Percentiles rank a stretch among this genome's conserved stretches.
phyloP scores from a whole-genome alignment of 495 filamentous ascomycete species.

The Poronia punctata region DNA sequence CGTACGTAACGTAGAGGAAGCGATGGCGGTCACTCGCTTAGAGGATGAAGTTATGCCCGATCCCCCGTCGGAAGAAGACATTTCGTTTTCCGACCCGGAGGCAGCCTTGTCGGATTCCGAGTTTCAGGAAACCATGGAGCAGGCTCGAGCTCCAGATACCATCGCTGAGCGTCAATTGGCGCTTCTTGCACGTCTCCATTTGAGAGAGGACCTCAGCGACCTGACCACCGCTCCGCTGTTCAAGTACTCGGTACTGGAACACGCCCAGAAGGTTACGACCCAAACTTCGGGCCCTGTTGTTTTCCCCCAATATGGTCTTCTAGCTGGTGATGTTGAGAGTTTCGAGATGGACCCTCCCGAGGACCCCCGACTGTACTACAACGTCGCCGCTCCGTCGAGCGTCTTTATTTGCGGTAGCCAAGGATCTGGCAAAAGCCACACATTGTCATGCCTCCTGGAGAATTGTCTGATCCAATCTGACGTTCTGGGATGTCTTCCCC shows the following conservation, averaged over 20 bases:
- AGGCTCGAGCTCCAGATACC: too few species aligned
- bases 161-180: too few species aligned
- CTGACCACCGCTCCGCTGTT: slow-evolving; percentile 31
- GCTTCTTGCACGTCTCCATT: too few species aligned
- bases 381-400: slow-evolving; percentile 59
- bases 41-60: too few species aligned
- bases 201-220: slow-evolving; percentile 29
- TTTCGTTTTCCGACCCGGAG: too few species aligned
- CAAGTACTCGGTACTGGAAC: slow-evolving; percentile 28
- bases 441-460: slow-evolving; percentile 63
- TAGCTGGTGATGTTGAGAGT: slow-evolving; percentile 26
- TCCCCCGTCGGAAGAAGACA: too few species aligned
- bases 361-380: slow-evolving; percentile 55
- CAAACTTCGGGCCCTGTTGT: slow-evolving; percentile 1
- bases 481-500: slow-evolving; percentile 28
- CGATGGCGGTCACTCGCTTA: too few species aligned
- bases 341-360: slow-evolving; percentile 3
- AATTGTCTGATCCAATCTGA: slow-evolving; percentile 44
- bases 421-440: slow-evolving; percentile 72
- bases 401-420: slow-evolving; percentile 73
- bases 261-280: slow-evolving; percentile 7
- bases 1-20: too few species aligned
- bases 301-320: slow-evolving; percentile 36
- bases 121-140: too few species aligned
- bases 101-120: too few species aligned